Base-by-base conservation (phyloP, 2,329 filamentous ascomycete species). In the Clonostachys byssicola region DNA sequence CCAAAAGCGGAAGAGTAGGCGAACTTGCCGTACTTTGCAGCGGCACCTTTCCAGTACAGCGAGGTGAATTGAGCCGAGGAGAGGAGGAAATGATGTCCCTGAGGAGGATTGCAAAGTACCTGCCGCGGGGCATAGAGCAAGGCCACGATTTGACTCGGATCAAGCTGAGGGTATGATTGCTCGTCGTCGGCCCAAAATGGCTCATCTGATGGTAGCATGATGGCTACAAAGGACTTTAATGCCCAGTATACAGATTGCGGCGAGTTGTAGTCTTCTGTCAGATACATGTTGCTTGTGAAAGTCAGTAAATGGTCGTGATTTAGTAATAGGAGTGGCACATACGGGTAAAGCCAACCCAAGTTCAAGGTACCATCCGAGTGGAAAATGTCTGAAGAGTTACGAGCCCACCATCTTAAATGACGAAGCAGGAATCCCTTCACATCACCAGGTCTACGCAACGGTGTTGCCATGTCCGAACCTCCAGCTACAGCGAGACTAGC, bases 261-360 rank as follows among this genome's bases (percentile, higher is more conserved):
- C 2, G 77, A 80, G 54, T 80, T 80, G 56, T 81, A 80, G 51
- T 78, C 73, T 54, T 81, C 77, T 35, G 65, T 63, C 66, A 80
- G 69, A 52, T 72, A 80, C 71, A 78, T 77, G 51, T 80, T 2
- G 6, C 12, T 49, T 7, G 14, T 13, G 2, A 5, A 2, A 18
- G 14, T 5, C 34, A 5, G 12, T n/a, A n/a, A 3, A n/a, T n/a
- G 36, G 12, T n/a, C 33, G 30, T n/a, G n/a, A n/a, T 23, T 33
- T 13, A 34, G 12, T 12, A 30, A n/a, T 2, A 8, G 30, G 5
- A 23, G 12, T n/a, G 62, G 34, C 45, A 52, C 23, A 30, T 30
- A 30, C 23, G 23, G 23, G 41, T 65, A 68, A 2, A 62, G 33
- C 46, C 52, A 65, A 1, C 65, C 75, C 34, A 78, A 74, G 3